Evolutionary conservation across 2,329 filamentous ascomycete genomes (phyloP).

Genomic region (Botryotinia calthae): DNA sequence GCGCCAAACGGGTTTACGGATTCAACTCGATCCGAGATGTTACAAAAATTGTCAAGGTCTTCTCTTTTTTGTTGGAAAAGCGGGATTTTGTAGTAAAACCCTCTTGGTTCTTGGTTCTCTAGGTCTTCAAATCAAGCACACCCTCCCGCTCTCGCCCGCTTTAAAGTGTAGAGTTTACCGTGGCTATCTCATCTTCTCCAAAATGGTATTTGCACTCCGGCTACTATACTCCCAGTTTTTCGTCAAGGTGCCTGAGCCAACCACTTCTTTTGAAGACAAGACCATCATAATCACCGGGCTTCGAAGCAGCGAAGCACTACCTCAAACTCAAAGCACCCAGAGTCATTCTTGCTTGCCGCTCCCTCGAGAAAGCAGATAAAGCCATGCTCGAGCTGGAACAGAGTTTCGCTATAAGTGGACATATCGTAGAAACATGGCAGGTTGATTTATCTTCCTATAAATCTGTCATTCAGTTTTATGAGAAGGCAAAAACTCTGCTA

Average conservation of each 20-base stretch:
- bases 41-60: neutral
- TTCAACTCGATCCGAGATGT: conserved; percentile 33
- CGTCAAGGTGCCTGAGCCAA: neutral
- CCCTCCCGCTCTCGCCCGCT: neutral
- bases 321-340: neutral
- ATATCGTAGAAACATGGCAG: conserved; percentile 25
- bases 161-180: neutral
- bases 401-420: neutral
- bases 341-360: conserved; percentile 30
- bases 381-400: conserved; percentile 25
- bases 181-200: neutral
- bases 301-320: neutral
- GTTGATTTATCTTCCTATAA: conserved; percentile 24
- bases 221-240: neutral
- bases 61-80: neutral
- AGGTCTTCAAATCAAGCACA: neutral
- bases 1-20: conserved; percentile 44
- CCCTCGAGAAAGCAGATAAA: conserved; percentile 24
- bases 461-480: conserved; percentile 23
- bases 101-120: neutral
- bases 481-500: neutral
- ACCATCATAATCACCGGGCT: neutral
- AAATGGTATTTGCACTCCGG: neutral
- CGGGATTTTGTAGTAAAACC: neutral
- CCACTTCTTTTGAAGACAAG: neutral